phyloP scores from a whole-genome alignment of 1,284 basidiomycete species.

The Meira nashicola region DNA sequence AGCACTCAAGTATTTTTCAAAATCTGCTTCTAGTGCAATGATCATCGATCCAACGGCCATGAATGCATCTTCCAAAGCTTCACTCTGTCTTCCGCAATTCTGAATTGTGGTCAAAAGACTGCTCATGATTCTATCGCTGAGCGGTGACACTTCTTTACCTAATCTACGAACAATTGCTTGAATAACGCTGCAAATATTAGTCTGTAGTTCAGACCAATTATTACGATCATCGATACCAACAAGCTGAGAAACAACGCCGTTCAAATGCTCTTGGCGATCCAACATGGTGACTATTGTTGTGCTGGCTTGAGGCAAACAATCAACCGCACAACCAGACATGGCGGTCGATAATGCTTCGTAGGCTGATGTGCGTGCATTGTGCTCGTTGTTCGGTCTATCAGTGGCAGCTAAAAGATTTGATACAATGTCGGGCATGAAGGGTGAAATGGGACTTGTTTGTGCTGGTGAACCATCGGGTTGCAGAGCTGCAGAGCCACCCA shows the following conservation, averaged over 20 bases:
- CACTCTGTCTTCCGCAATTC: conserved; percentile 80
- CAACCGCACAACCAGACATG: conserved; percentile 72
- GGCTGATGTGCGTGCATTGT: conserved; percentile 88
- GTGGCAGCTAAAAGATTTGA: conserved; percentile 38
- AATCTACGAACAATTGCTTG: conserved; percentile 61
- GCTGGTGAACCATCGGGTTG: conserved; percentile 62
- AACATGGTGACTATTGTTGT: conserved; percentile 77
- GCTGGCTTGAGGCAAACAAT: conserved; percentile 76
- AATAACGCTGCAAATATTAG: conserved; percentile 74
- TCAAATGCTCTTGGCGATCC: conserved; percentile 79
- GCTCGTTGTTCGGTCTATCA: conserved; percentile 73
- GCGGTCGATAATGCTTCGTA: conserved; percentile 91
- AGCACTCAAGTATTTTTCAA: conserved; percentile 81
- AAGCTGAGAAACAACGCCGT: conserved; percentile 71
- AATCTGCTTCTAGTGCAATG: conserved; percentile 71
- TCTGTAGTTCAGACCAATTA: conserved; percentile 98
- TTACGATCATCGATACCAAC: conserved; percentile 92
- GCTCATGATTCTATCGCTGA: conserved; percentile 94
- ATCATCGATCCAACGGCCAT: conserved; percentile 76
- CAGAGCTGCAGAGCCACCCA: conserved; percentile 55
- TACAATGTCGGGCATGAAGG: conserved; percentile 72
- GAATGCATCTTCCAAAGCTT: conserved; percentile 95
- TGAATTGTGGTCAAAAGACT: conserved; percentile 79
- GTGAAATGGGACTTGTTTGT: conserved; percentile 65
- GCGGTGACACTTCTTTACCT: conserved; percentile 73